A percentile compares a stretch with the other conserved stretches of the same genome.
phyloP scores from a whole-genome alignment of 2,329 filamentous ascomycete species.

The Stachybotrys chlorohalonatus region DNA sequence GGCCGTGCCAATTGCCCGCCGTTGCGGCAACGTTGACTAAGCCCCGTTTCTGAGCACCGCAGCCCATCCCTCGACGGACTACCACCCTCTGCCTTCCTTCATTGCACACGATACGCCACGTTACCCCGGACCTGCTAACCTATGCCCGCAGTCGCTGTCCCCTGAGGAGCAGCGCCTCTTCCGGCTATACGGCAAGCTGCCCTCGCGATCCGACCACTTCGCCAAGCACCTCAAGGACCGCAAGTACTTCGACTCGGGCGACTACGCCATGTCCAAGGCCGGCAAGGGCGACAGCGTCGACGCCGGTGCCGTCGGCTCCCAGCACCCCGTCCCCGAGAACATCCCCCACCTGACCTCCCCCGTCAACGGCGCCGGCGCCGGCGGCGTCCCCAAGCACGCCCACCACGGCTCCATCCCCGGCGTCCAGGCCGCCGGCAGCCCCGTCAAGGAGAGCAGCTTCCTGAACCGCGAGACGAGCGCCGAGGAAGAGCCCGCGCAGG shows the following conservation, averaged over 20 bases:
- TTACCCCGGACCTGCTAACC: not conserved
- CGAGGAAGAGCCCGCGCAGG: slow-evolving; percentile 44
- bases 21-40: too few relatives aligned
- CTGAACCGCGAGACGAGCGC: slow-evolving; percentile 73
- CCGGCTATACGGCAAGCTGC: slow-evolving; percentile 95
- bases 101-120: too few relatives aligned
- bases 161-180: slow-evolving; percentile 95
- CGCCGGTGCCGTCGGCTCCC: slow-evolving; percentile 84
- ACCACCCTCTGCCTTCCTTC: too few relatives aligned
- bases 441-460: slow-evolving; percentile 85
- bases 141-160: slow-evolving; percentile 61
- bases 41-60: too few relatives aligned
- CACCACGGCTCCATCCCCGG: slow-evolving; percentile 33
- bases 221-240: slow-evolving; percentile 99
- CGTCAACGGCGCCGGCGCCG: slow-evolving; percentile 26
- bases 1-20: too few relatives aligned
- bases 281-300: slow-evolving; percentile 93
- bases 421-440: slow-evolving; percentile 60
- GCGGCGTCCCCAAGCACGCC: slow-evolving; percentile 26
- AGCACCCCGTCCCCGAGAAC: slow-evolving; percentile 91
- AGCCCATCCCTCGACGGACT: too few relatives aligned
- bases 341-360: slow-evolving; percentile 81
- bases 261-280: slow-evolving; percentile 94
- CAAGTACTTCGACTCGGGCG: slow-evolving; percentile 96
- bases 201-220: slow-evolving; percentile 89